Base-by-base conservation (phyloP, 257 asterid genomes). In the Euphrasia confusa region DNA sequence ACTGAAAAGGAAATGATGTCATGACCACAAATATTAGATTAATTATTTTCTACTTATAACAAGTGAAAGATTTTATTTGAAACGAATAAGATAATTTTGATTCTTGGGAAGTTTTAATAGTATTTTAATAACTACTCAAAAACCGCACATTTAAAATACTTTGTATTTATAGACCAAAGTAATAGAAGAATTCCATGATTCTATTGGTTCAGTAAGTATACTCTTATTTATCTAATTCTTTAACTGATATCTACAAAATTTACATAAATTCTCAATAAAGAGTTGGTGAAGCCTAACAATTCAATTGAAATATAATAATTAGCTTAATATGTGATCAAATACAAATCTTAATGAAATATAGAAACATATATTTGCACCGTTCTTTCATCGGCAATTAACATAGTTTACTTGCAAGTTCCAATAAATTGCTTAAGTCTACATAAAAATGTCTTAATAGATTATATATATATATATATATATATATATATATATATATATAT, bases 1-100 rank as follows among this genome's bases (percentile, higher is more conserved):
- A 89, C 99, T 89, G 97, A 59, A 80, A 65, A 68, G 10, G 8
- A 30, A 74, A 70, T n/a, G 18, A 28, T 58, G 58, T 64, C 60
- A 72, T 67, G 63, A 69, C 67, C 40, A 24, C 33, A 52, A 30
- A 63, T 13, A 74, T 4, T 37, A 13, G 48, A 13, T 54, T 0
- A 35, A 35, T 35, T 6, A 35, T 35, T 35, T 21, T 35, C 33
- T 35, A 35, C 40, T 35, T 35, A 5, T 35, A 35, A 5, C 8
- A 35, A 35, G 10, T 1, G 40, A 35, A 9, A 6, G 33, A 30
- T 30, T 30, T 30, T 30, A 30, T 30, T 30, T 30, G 33, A 30
- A 30, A 30, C 7, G 1, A 33, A 33, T 33, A 5, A 1, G 1
- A 0, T 7, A 35, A 35, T 35, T 6, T 35, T 6, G 10, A 35